These are phyloP conservation scores for Ceraceosorus guamensis DNA, from an alignment of 1,284 basidiomycete species.

Conservation along the genomic window DNA sequence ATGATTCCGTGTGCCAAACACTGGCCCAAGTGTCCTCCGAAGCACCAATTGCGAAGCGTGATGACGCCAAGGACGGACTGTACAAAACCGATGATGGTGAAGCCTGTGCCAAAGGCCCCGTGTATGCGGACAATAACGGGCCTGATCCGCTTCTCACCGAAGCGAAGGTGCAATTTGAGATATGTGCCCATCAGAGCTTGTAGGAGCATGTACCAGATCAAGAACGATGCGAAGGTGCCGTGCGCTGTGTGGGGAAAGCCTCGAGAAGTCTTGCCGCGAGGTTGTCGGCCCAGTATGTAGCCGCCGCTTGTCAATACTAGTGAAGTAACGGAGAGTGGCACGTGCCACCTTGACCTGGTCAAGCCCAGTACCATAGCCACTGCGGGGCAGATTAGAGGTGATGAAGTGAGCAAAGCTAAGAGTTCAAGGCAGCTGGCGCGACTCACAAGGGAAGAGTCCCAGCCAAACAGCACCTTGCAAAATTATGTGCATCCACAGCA, in stretches of 20 bases:
- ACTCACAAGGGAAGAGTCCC: slow-evolving; percentile 31
- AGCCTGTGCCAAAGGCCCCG: slow-evolving; percentile 72
- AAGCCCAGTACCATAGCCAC: slow-evolving; percentile 45
- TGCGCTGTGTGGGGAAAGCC: slow-evolving; percentile 43
- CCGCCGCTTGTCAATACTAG: slow-evolving; percentile 32
- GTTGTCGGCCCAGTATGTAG: slow-evolving; percentile 39
- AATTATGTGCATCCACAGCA: slow-evolving; percentile 44
- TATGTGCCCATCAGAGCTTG: slow-evolving; percentile 76
- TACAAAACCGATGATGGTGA: slow-evolving; percentile 70
- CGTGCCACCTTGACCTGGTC: slow-evolving; percentile 41
- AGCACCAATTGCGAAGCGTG: slow-evolving; percentile 54
- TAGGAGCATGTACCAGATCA: slow-evolving; percentile 33
- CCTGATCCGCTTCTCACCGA: slow-evolving; percentile 56
- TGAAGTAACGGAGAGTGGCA: slow-evolving; percentile 32
- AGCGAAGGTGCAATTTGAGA: slow-evolving; percentile 74
- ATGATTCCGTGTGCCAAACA: slow-evolving; percentile 62
- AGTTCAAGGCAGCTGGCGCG: background rate
- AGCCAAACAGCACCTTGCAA: slow-evolving; percentile 36
- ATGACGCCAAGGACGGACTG: slow-evolving; percentile 41
- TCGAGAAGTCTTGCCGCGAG: slow-evolving; percentile 22
- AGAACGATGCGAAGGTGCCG: slow-evolving; percentile 34
- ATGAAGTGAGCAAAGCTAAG: background rate
- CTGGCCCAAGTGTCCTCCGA: slow-evolving; percentile 60
- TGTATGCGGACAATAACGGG: slow-evolving; percentile 69
- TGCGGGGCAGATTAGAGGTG: background rate